phyloP scores from a whole-genome alignment of 2,329 filamentous ascomycete species.

The Whalleya microplaca region DNA sequence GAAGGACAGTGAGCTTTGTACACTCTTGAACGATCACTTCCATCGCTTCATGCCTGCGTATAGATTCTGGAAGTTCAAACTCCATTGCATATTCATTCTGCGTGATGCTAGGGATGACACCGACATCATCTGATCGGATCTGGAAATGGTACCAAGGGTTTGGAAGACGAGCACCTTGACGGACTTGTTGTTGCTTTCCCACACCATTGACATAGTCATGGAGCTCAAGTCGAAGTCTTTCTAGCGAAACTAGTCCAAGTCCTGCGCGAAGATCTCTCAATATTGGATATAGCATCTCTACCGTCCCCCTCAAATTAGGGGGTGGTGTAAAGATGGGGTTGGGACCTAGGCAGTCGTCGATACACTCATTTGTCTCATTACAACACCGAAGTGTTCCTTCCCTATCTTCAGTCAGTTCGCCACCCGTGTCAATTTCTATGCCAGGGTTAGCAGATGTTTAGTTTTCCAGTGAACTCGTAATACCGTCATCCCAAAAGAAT shows the following conservation, averaged over 20 bases:
- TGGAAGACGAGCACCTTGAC: constrained; percentile 28
- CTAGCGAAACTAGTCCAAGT: constrained; percentile 24
- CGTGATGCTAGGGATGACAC: constrained; percentile 35
- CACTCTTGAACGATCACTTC: constrained; percentile 34
- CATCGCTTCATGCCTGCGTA: constrained; percentile 34
- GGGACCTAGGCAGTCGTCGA: constrained; percentile 33
- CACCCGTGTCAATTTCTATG: constrained; percentile 36
- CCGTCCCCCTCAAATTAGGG: constrained; percentile 22
- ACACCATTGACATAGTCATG: constrained; percentile 37
- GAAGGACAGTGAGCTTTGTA: constrained; percentile 31
- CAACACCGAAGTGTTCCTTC: constrained; percentile 30
- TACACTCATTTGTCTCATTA: constrained; percentile 30
- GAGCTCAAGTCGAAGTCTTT: constrained; percentile 31
- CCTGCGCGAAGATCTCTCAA: constrained; percentile 30
- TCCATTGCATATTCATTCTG: constrained; percentile 38
- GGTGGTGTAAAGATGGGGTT: constrained; percentile 30
- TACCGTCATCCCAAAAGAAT: constrained; percentile 37
- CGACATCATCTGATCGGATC: constrained; percentile 35
- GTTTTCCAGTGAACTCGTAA: background rate
- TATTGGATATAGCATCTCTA: constrained; percentile 36
- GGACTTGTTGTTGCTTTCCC: constrained; percentile 32
- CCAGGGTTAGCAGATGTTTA: background rate
- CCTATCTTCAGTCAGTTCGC: constrained; percentile 33
- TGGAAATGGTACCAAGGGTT: constrained; percentile 35
- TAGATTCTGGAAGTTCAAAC: constrained; percentile 33